phyloP scores from a whole-genome alignment of 179 eudicot genomes.

The Patellifolia procumbens region DNA sequence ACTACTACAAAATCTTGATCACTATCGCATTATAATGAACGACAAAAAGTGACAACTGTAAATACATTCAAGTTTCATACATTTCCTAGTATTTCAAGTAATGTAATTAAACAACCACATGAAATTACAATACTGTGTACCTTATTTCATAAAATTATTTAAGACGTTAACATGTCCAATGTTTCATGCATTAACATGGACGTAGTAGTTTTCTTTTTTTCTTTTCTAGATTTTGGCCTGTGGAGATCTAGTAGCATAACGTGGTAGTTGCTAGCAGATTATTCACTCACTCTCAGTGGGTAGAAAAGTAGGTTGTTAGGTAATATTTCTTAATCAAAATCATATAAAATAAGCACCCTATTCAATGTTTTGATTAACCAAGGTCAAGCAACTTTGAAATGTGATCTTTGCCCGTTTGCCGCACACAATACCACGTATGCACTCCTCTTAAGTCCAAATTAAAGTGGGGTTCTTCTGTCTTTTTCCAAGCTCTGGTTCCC shows the following conservation, averaged over 20 bases:
- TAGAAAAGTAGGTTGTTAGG: constrained; percentile 26
- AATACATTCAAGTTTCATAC: background rate
- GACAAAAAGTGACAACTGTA: background rate
- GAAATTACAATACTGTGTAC: background rate
- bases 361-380: constrained; percentile 25
- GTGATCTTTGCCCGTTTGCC: constrained; percentile 26
- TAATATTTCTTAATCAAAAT: constrained; percentile 23
- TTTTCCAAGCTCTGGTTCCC: constrained; percentile 8
- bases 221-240: no score
- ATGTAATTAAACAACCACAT: background rate
- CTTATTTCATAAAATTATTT: background rate
- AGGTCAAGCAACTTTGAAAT: constrained; percentile 32
- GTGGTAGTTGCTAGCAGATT: background rate
- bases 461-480: constrained; percentile 22
- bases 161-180: background rate
- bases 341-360: constrained; percentile 26
- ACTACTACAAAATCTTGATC: background rate
- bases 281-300: constrained; percentile 6
- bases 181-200: background rate
- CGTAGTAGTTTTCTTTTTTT: no score
- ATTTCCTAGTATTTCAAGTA: background rate
- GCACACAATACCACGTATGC: constrained; percentile 35
- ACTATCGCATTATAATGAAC: background rate
- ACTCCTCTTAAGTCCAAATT: background rate
- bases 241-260: no score